Base-by-base conservation (phyloP, 257 asterid species). In the Jacaranda copaia region DNA sequence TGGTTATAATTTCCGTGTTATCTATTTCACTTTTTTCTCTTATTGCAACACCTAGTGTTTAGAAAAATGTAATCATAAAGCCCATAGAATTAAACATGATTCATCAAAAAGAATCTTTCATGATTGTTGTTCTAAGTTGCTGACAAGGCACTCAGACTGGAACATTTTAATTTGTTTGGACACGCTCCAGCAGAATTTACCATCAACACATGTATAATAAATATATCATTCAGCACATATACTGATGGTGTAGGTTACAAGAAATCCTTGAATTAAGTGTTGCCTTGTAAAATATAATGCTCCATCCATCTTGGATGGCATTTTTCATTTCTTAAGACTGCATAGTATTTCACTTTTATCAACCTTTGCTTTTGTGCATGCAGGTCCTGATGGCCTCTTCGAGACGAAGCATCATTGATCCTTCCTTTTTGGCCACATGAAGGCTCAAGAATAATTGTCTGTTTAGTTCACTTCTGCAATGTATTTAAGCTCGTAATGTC, bases 371-470 rank as follows among this genome's bases (percentile, higher is more conserved):
- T 74, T 61, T 51, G 25, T 73, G 70, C 46, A 6, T 81, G 78
- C 85, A 88, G 95, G 95, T 79, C 95, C 95, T 13, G 92, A 89
- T 85, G 95, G 92, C 19, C 87, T 89, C 62, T 89, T 89, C 62
- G 95, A 89, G 85, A 10, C 1, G 16, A 88, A 86, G 89, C 70
- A 77, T 36, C 81, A 77, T 59, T 77, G 55, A 77, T 25, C 32
- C 53, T 15, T 68, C 42, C 35, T 74, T 14, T 12, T n/a, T 15
- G 35, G 9, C 15, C 25, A 35, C 7, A 2, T 65, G 59, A 51
- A 70, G 72, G 36, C 39, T 42, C n/a, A 4, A 66, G 12, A 84
- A 75, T 82, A 84, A 84, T 77, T 12, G 51, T 48, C 64, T 16
- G 11, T 35, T 80, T 55, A 11, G 55, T 53, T 64, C 66, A 40